Evolutionary conservation across 352 stramenopile genomes (phyloP).

Genomic region (Pseudoperonospora humuli): DNA sequence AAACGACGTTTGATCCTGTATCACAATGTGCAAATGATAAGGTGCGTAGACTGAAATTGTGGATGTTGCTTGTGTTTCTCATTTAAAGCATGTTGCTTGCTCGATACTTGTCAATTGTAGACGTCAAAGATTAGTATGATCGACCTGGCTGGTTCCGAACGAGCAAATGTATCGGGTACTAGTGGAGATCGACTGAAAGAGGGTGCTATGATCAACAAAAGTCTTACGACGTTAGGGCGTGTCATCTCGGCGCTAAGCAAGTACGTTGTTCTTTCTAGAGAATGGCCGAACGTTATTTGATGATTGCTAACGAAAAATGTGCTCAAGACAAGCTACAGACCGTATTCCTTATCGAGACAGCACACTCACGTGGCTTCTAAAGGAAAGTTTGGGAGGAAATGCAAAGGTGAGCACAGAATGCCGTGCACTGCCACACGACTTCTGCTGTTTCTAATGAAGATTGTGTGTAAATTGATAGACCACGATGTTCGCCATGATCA

Average conservation of each 20-base stretch:
- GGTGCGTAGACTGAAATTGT: no score
- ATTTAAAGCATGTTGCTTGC: no score
- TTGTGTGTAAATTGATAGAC: constrained; percentile 52
- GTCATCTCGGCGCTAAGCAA: constrained; percentile 85
- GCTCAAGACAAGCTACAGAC: constrained; percentile 34
- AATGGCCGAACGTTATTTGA: neutral
- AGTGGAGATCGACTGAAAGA: no score
- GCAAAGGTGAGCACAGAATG: constrained; percentile 36
- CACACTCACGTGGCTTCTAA: constrained; percentile 81
- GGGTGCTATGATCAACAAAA: constrained; percentile 90
- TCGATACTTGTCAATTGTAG: no score
- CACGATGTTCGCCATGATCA: constrained; percentile 86
- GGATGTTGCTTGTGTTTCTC: no score
- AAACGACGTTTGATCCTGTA: no score
- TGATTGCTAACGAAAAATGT: neutral
- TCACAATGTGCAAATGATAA: no score
- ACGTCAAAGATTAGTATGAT: no score
- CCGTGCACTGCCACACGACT: neutral
- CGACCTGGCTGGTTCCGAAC: no score
- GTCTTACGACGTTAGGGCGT: constrained; percentile 77
- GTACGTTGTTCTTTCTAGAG: no score
- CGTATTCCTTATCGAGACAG: constrained; percentile 82
- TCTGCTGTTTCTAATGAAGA: neutral
- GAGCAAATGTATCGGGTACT: no score
- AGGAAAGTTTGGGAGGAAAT: constrained; percentile 79